Evolutionary conservation across 2,329 filamentous ascomycete species (phyloP).

Genomic region (Clathrospora elynae): DNA sequence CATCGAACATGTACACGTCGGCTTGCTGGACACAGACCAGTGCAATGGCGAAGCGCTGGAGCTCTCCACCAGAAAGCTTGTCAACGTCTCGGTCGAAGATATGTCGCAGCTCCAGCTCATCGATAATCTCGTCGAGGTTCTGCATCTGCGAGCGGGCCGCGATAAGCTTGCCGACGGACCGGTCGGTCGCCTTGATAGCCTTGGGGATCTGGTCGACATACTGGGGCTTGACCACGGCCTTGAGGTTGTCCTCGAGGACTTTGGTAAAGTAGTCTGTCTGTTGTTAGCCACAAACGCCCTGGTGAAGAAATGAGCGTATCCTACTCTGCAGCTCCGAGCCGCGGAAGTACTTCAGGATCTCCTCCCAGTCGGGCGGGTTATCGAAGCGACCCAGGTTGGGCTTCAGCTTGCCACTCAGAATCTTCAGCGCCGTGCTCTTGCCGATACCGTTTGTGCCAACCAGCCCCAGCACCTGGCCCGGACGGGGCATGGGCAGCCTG

Average conservation of each 20-base stretch:
- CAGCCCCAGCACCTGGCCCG: conserved; percentile 91
- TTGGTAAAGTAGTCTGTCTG: conserved; percentile 93
- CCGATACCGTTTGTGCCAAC: conserved; percentile 99
- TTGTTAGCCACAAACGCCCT: conserved; percentile 25
- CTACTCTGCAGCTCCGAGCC: conserved; percentile 95
- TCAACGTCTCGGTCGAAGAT: conserved; percentile 91
- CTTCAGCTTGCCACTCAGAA: conserved; percentile 97
- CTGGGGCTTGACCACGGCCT: conserved; percentile 98
- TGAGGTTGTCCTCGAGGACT: conserved; percentile 93
- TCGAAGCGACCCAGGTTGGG: conserved; percentile 94
- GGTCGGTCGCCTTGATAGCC: conserved; percentile 81
- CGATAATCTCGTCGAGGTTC: conserved; percentile 80
- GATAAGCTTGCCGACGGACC: conserved; percentile 79
- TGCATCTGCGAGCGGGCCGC: conserved; percentile 75
- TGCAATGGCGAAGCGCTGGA: conserved; percentile 97
- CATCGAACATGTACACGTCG: conserved; percentile 98
- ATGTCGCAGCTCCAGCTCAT: conserved; percentile 83
- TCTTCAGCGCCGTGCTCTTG: conserved; percentile 99
- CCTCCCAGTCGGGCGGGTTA: conserved; percentile 98
- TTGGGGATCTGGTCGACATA: conserved; percentile 98
- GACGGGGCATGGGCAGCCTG: conserved; percentile 91
- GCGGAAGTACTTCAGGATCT: conserved; percentile 97
- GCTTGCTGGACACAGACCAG: conserved; percentile 94
- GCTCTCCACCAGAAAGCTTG: conserved; percentile 91
- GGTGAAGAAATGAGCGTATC: conserved; percentile 44